phyloP scores from a whole-genome alignment of 805 yeast species.

The Torulaspora indica region DNA sequence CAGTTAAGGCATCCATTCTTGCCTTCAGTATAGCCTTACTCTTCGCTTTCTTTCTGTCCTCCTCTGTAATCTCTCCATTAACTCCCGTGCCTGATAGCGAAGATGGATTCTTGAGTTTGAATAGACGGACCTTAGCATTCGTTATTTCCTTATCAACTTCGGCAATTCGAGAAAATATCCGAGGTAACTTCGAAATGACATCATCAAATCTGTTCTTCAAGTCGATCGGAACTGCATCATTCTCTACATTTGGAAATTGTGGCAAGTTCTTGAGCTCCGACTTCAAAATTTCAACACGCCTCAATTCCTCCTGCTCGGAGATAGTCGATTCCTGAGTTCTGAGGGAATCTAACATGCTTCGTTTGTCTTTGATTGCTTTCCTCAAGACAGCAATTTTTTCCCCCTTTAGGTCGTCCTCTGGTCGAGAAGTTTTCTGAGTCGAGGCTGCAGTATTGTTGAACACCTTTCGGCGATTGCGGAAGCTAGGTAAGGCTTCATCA shows the following conservation, averaged over 20 bases:
- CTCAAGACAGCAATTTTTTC: constrained; percentile 32
- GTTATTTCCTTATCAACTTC: constrained; percentile 65
- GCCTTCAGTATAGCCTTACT: constrained; percentile 74
- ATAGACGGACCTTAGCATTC: constrained; percentile 57
- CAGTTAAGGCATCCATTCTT: constrained; percentile 91
- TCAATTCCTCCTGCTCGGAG: constrained; percentile 36
- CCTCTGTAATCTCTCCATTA: constrained; percentile 78
- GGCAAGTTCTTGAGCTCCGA: constrained; percentile 49
- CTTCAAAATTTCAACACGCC: constrained; percentile 63
- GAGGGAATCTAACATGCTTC: constrained; percentile 10
- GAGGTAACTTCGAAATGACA: constrained; percentile 70
- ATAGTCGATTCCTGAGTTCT: constrained; percentile 4
- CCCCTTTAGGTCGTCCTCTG: not conserved
- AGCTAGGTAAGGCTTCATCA: constrained; percentile 63
- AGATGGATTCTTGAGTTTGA: constrained; percentile 63
- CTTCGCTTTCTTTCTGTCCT: constrained; percentile 74
- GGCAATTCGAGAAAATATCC: constrained; percentile 57
- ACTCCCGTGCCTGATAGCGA: constrained; percentile 79
- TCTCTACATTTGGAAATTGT: constrained; percentile 28
- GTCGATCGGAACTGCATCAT: constrained; percentile 37
- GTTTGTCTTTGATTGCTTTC: constrained; percentile 20
- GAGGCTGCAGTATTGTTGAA: constrained; percentile 9
- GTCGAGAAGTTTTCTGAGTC: not conserved
- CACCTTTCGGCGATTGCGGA: constrained; percentile 54
- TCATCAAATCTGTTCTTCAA: constrained; percentile 53